phyloP scores from a whole-genome alignment of 345 rosid species.

The Lepidium didymum region DNA sequence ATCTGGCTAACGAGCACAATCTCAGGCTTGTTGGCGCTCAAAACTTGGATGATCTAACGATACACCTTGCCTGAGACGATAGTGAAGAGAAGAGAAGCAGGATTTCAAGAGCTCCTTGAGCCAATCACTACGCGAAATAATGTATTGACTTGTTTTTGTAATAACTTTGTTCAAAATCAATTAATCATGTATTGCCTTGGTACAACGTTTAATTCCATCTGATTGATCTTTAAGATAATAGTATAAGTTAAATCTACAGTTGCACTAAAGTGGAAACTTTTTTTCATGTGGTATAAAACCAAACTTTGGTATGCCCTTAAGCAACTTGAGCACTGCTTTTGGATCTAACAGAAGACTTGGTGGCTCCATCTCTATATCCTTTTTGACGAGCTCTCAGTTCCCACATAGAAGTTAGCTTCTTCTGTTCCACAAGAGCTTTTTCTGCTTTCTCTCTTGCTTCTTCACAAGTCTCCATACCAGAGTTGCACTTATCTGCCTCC shows the following conservation, averaged over 20 bases:
- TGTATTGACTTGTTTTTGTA: background rate
- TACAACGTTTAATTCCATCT: background rate
- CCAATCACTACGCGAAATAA: background rate
- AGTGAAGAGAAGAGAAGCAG: background rate
- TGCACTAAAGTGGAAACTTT: background rate
- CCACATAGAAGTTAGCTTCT: slow-evolving; percentile 70
- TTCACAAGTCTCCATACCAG: slow-evolving; percentile 98
- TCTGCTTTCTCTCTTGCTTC: slow-evolving; percentile 90
- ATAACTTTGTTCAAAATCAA: slow-evolving; percentile 5
- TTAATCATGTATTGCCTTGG: background rate
- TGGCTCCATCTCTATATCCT: slow-evolving; percentile 75
- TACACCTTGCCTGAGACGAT: slow-evolving; percentile 23
- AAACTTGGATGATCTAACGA: slow-evolving; percentile 60
- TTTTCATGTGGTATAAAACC: background rate
- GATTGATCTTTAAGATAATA: background rate
- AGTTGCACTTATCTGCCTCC: slow-evolving; percentile 96
- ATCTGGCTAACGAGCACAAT: slow-evolving; percentile 90
- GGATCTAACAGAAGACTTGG: slow-evolving; percentile 38
- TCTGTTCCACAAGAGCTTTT: slow-evolving; percentile 57
- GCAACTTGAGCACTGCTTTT: slow-evolving; percentile 46
- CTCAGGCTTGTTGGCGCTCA: slow-evolving; percentile 47
- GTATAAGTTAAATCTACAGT: slow-evolving; percentile 3
- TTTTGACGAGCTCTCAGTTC: slow-evolving; percentile 75
- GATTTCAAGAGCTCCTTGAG: background rate
- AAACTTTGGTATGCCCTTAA: slow-evolving; percentile 10